Evolutionary conservation across 139 green algal species (phyloP), one percentile per base, ranked within the genome.

Genomic region (Trebouxia sp.): DNA sequence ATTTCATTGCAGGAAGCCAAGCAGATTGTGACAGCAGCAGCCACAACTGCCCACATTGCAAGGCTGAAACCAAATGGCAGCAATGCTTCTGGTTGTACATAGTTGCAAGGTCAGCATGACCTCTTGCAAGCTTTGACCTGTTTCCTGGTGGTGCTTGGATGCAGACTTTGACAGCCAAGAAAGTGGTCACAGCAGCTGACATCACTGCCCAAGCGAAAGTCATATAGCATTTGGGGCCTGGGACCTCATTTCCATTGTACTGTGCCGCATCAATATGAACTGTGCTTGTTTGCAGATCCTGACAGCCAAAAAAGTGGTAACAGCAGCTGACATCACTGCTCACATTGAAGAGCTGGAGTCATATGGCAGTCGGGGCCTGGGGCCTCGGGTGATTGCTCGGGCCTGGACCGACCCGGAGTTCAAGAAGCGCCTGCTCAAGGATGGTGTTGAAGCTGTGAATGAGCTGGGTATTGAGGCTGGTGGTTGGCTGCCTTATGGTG

Each of bases 391-490:
- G 53, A 81, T 91, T 35, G 87, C 83, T 0, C 56, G 58, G 5
- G 85, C 85, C 3, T 91, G 87, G 87, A 41, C 65, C 1, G 87
- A 91, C 81, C 55, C 79, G 0, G 85, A 42, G 1, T 91, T 87
- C 85, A 91, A 91, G 76, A 65, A 55, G 55, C 78, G 76, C 14
- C 81, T 89, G 65, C 75, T 89, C 26, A 26, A 38, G 20, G 82
- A 86, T 51, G 79, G 42, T 5, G 41, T 35, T 17, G 72, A 77
- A 26, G 87, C 83, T 24, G 80, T 80, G 24, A 80, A 74, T 26
- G 83, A 88, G 78, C 67, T 89, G 42, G 87, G 87, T 48, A 82
- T 90, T 78, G 45, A 30, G 30, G 69, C 69, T 39, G 69, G 39
- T 22, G 69, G 69, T 9, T 53, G 39, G 41, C 20, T n/a, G 22